Evolutionary conservation across 768 basidiomycete genomes (phyloP), one percentile per base, ranked within the genome.

Genomic region (Tephrocybe rancida): DNA sequence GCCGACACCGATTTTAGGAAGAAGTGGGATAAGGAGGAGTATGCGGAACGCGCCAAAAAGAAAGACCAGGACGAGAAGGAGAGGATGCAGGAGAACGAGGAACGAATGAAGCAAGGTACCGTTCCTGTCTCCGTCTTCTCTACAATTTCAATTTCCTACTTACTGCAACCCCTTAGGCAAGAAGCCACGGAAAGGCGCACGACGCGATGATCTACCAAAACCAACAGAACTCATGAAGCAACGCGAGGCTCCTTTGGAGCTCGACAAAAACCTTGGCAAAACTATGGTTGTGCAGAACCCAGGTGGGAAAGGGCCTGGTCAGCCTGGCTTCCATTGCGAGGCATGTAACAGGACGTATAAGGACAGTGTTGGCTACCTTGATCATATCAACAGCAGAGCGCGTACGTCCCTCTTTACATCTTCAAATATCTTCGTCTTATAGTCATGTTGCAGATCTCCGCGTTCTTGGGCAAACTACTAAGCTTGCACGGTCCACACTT

Each of bases 11-110:
- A 89, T 68, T 90, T 90, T 61, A 73, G 94, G 44, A 88, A 88
- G 72, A 92, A 87, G 78, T 98, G 95, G 95, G 90, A 97, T 77
- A 93, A 94, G 73, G 87, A 95, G 66, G 92, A 91, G 67, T 92
- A 88, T 72, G 83, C 87, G 13, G 90, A 93, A 66, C 82, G 82
- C 52, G 95, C 95, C 9, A 86, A 85, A 67, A 85, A 86, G 64
- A 88, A 86, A 64, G 92, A 95, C 62, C 70, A 79, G 27, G 90
- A 92, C 57, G 90, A 92, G 65, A 77, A 82, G 55, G 87, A 92
- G 58, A 79, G 89, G 16, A 92, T 93, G 85, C 77, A 89, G 67
- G 87, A 91, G 67, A 93, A 92, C 60, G 92, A 93, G 55, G 87
- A 89, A 61, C 82, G 87, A 19, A 68, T 89, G 78, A 88, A 88